Evolutionary conservation across 2,329 filamentous ascomycete species (phyloP).

Genomic region (Zymoseptoria tritici): DNA sequence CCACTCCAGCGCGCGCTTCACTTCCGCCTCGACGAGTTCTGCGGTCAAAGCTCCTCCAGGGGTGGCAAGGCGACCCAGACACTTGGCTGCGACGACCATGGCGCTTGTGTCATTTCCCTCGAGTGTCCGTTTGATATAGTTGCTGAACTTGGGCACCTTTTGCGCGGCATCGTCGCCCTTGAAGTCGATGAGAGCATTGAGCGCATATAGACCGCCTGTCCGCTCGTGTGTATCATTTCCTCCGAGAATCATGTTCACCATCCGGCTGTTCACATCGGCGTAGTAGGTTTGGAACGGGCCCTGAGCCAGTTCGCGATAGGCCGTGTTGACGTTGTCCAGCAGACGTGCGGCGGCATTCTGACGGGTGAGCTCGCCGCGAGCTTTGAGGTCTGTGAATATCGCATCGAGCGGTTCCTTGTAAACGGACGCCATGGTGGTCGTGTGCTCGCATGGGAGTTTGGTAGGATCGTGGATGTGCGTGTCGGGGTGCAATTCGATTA

Average conservation of each 20-base stretch:
- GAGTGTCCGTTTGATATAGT: constrained; percentile 79
- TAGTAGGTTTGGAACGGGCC: constrained; percentile 72
- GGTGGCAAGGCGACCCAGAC: constrained; percentile 81
- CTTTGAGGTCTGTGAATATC: constrained; percentile 26
- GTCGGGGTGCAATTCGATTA: background rate
- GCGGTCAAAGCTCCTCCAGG: constrained; percentile 91
- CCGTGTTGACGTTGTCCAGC: constrained; percentile 25
- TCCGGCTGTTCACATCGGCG: constrained; percentile 55
- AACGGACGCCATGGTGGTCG: constrained; percentile 22
- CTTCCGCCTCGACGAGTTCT: constrained; percentile 91
- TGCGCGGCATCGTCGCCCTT: constrained; percentile 87
- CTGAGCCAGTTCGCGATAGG: constrained; percentile 58
- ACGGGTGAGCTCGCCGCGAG: constrained; percentile 23
- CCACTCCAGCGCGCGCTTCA: constrained; percentile 94
- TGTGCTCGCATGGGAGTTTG: background rate
- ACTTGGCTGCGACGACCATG: constrained; percentile 82
- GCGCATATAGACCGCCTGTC: constrained; percentile 82
- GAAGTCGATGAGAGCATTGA: constrained; percentile 91
- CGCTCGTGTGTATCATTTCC: constrained; percentile 81
- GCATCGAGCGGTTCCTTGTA: constrained; percentile 26
- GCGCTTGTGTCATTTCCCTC: constrained; percentile 85
- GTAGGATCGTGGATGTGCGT: background rate
- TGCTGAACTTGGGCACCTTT: constrained; percentile 91
- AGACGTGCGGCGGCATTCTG: constrained; percentile 24
- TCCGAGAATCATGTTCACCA: constrained; percentile 70